Base-by-base conservation (phyloP, 2,329 filamentous ascomycete species). In the Coniochaeta sp. region DNA sequence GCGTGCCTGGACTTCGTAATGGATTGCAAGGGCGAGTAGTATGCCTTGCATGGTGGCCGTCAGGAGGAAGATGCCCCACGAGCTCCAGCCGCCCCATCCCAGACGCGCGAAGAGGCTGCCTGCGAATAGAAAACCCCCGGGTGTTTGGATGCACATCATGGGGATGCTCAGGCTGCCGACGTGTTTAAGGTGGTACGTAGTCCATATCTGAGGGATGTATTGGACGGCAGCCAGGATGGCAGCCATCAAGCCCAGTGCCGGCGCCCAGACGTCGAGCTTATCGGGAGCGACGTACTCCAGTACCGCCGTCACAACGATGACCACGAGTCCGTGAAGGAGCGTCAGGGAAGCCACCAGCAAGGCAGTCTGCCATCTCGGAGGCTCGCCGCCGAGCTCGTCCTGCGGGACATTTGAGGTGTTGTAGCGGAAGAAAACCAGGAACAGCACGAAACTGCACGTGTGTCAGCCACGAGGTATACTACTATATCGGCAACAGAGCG, bases 111-210 rank as follows among this genome's bases (percentile, higher is more conserved):
- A 91, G 50, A 99, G 77, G 71, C 92, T 97, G 14, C 83, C 88
- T 0, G 93, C 92, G 76, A 96, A 98, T 7, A 99, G 77, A 66
- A 96, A 88, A 61, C 91, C 92, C 0, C 95, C 95, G 0, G 95
- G 95, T 0, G 93, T 97, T 73, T 99, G 95, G 36, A 99, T 96
- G 71, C 90, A 89, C 93, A 99, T 98, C 89, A 97, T 98, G 4
- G 91, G 89, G 60, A 99, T 95, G 69, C 91, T 96, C 67, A 99
- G 77, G 72, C 92, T 96, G 59, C 92, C 92, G 1, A 96, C 89
- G 67, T 93, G 88, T 71, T 93, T 89, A 61, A 97, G 79, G 58
- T 80, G 83, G 75, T 90, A 96, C 0, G 95, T 99, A 58, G 90
- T 97, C 77, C 87, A 92, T 64, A 99, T 96, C 75, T 99, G 95